Evolutionary conservation across 148 eudicot species (phyloP), one percentile per base, ranked within the genome.

Genomic region (Nepenthes mirabilis): DNA sequence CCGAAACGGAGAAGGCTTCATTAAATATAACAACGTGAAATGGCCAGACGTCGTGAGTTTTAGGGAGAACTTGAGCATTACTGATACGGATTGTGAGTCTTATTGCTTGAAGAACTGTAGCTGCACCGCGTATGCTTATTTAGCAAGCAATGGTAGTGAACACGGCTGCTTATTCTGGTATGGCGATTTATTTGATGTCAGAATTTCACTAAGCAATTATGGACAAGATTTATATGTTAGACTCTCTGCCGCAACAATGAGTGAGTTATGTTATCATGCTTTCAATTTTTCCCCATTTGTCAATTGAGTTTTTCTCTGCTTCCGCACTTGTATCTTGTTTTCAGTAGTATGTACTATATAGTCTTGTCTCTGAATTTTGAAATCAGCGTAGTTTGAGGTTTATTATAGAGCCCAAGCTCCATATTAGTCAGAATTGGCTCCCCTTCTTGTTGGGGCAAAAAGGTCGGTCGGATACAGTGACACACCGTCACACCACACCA

Each of bases 41-140:
- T 67, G 70, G 35, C 77, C 85, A 4, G 75, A 58, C 11, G 60
- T 40, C 8, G 45, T 40, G 45, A 40, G 58, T 9, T 33, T 36
- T 1, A 12, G 45, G 33, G 13, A n/a, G 60, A 6, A 52, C 11
- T 14, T 33, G 5, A 53, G 11, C 34, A 3, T 1, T 2, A 14
- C 6, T 33, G 67, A 57, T 36, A 36, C 33, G 12, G 72, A 58
- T 11, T 73, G 76, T n/a, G 35, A 55, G 56, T 45, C 8, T 12
- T 48, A 47, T 14, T 78, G 86, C 70, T 36, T 67, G 1, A 34
- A 63, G 45, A 61, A 75, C 40, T 78, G 81, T 64, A 70, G 69
- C 2, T 80, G 84, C 36, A 37, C 47, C 48, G 81, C 84, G 59
- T 77, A 68, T 71, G 55, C 81, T 2, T 63, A 62, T 66, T 34